Conservation (phyloP, 805 yeast species). For the Sungouiozyma intestinalis region DNA sequence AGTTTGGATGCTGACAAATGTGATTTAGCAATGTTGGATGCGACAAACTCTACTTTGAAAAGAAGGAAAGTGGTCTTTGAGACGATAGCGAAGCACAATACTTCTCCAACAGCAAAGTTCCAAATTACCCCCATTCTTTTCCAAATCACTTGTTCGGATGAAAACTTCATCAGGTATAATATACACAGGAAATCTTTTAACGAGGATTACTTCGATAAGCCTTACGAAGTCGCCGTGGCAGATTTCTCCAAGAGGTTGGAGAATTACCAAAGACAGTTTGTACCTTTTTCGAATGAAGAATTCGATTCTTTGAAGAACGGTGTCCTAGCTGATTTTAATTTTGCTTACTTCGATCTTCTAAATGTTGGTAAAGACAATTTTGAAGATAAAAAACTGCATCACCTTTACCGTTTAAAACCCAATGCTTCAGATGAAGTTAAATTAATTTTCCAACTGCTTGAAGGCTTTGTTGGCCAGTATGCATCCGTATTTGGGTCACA, state of each 20-base stretch:
- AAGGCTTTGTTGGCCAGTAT: constrained; percentile 16
- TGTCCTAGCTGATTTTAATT: not conserved
- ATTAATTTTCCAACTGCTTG: constrained; percentile 11
- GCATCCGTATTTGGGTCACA: constrained; percentile 14
- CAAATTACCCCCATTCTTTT: constrained; percentile 41
- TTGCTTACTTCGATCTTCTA: constrained; percentile 3
- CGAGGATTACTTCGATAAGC: constrained; percentile 46
- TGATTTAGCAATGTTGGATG: constrained; percentile 50
- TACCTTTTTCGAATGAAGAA: constrained; percentile 19
- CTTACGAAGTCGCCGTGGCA: constrained; percentile 40
- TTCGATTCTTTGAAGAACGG: constrained; percentile 8
- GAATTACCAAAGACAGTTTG: constrained; percentile 34
- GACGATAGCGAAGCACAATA: constrained; percentile 15
- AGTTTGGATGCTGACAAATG: constrained; percentile 34
- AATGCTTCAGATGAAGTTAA: constrained; percentile 5
- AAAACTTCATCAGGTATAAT: constrained; percentile 43
- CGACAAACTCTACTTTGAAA: constrained; percentile 44
- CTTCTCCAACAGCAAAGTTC: constrained; percentile 9
- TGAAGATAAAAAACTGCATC: not conserved
- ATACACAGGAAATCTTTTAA: constrained; percentile 55
- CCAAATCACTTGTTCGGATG: constrained; percentile 50
- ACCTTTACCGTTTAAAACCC: not conserved
- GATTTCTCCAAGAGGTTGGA: constrained; percentile 52
- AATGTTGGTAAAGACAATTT: constrained; percentile 3
- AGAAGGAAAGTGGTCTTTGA: constrained; percentile 28